Base-by-base conservation (phyloP, 139 green algal species). In the Edaphochlamys debaryana region DNA sequence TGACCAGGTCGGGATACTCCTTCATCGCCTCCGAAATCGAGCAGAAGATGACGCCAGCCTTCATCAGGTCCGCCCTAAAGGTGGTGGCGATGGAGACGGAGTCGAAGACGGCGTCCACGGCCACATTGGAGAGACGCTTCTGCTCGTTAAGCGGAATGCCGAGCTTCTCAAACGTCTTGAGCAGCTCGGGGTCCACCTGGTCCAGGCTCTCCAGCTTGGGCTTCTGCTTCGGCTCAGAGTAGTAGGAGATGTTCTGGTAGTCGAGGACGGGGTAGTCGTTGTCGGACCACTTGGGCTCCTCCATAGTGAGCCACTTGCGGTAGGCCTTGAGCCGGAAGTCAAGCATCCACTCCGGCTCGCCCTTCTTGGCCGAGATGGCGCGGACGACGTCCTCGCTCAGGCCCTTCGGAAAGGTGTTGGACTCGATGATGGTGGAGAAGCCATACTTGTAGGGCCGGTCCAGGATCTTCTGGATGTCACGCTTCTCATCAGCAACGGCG, bases 301-400 rank as follows among this genome's bases (percentile, higher is more conserved):
- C 92, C 98, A 99, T 99, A 6, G 95, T 99, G 22, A 99, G 90
- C 98, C 98, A 99, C 62, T 96, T 95, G 29, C 93, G 85, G 85
- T 94, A 99, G 1, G 97, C 98, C 67, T 95, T 95, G 23, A 99
- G 91, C 23, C 94, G 86, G 79, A 99, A 99, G 42, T 99, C 97
- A 34, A 99, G 94, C 93, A 99, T 95, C 98, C 98, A 99, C 42
- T 99, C 96, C 22, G 98, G 98, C 92, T 99, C 98, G 7, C 96
- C 90, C 92, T 99, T 99, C 92, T 99, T 99, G 40, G 93, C 93
- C 0, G 93, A 98, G 52, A 99, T 99, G 20, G 97, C 92, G 0
- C 97, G 89, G 36, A 99, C 97, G 19, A 97, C 95, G n/a, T 99
- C 95, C 91, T 99, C 96, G 79, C 92, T 89, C 5, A 99, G 86